Evolutionary conservation across 2,329 filamentous ascomycete species (phyloP).

Genomic region (Delphinella strobiligena): DNA sequence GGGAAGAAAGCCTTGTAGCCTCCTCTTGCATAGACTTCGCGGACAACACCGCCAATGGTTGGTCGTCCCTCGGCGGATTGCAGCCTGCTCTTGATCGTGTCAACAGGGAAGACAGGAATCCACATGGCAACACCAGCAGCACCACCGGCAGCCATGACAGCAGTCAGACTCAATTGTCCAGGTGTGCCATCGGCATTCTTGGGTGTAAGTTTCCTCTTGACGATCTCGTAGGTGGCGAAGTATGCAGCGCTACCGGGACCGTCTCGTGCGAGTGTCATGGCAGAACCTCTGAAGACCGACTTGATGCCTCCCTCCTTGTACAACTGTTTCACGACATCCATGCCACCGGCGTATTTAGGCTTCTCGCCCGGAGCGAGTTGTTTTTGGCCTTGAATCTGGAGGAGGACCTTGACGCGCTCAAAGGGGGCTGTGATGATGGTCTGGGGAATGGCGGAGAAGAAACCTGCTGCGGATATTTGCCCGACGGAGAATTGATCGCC

Average conservation of each 20-base stretch:
- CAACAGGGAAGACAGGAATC: constrained; percentile 96
- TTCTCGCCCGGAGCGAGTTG: constrained; percentile 76
- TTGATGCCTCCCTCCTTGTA: constrained; percentile 84
- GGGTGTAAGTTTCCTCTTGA: constrained; percentile 79
- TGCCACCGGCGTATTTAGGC: constrained; percentile 74
- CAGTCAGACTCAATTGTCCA: constrained; percentile 68
- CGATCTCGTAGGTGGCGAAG: constrained; percentile 93
- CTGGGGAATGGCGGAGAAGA: constrained; percentile 97
- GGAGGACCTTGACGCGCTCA: constrained; percentile 95
- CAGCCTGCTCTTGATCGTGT: constrained; percentile 88
- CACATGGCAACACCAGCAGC: constrained; percentile 95
- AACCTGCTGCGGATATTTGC: constrained; percentile 84
- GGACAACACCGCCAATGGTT: constrained; percentile 66
- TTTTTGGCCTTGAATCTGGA: constrained; percentile 94
- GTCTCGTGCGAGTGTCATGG: constrained; percentile 86
- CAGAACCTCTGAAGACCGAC: constrained; percentile 82
- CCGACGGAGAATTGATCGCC: constrained; percentile 66
- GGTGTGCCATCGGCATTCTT: constrained; percentile 60
- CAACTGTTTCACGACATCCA: constrained; percentile 86
- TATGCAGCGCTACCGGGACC: constrained; percentile 89
- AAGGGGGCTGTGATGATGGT: constrained; percentile 97
- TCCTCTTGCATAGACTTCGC: constrained; percentile 69
- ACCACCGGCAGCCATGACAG: constrained; percentile 76
- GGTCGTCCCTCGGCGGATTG: constrained; percentile 84
- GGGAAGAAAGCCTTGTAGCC: constrained; percentile 93